Conservation (phyloP, 2,329 filamentous ascomycete species). For the Penicillium sp. region DNA sequence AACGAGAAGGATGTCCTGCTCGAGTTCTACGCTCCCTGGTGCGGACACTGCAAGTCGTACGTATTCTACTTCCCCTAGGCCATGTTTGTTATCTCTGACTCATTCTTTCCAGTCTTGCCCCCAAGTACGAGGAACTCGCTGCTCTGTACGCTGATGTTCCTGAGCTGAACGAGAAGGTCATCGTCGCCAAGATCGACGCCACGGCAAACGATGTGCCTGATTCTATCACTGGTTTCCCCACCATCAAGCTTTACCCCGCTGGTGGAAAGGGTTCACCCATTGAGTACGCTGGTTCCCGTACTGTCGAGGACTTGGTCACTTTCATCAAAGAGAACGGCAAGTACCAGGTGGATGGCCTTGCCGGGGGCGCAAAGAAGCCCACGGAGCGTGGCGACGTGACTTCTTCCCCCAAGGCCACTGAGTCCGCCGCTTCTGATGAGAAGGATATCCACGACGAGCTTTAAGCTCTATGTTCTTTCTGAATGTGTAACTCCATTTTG, state of each 20-base stretch:
- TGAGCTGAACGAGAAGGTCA: conserved; percentile 58
- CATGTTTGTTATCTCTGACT: neutral
- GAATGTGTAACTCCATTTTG: conserved; percentile 7
- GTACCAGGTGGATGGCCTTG: conserved; percentile 70
- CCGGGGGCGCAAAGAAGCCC: conserved; percentile 57
- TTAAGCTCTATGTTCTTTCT: conserved; percentile 24
- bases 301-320: conserved; percentile 82
- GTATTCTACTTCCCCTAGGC: conserved; percentile 21
- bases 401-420: conserved; percentile 19
- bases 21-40: conserved; percentile 95
- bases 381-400: conserved; percentile 41
- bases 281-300: conserved; percentile 84
- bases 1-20: conserved; percentile 95
- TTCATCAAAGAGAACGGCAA: conserved; percentile 97
- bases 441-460: conserved; percentile 40
- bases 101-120: conserved; percentile 51
- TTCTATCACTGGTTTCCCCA: conserved; percentile 96
- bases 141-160: conserved; percentile 53
- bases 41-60: conserved; percentile 67
- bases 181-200: conserved; percentile 87
- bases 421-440: conserved; percentile 27
- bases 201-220: conserved; percentile 95
- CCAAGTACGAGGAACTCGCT: conserved; percentile 66
- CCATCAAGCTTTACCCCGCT: conserved; percentile 96
- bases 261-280: conserved; percentile 81